Percentiles rank a stretch among this genome's conserved stretches.
Evolutionary conservation across 2,329 filamentous ascomycete genomes (phyloP).

Genomic region (Tolypocladium tundrense): DNA sequence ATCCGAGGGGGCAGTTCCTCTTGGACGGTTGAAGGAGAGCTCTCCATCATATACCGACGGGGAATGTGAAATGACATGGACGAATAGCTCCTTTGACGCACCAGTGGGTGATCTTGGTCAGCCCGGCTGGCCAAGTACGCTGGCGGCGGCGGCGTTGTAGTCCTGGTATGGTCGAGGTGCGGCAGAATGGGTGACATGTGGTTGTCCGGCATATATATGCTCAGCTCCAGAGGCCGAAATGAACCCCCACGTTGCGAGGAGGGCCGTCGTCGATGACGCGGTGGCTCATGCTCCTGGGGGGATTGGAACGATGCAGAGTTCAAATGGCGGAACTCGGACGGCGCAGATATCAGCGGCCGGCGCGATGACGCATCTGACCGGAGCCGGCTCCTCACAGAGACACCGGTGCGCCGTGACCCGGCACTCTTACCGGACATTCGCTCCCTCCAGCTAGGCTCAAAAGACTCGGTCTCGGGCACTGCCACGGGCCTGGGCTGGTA

Average conservation of each 20-base stretch:
- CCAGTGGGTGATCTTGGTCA: slow-evolving; percentile 18
- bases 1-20: slow-evolving; percentile 22
- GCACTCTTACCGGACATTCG: slow-evolving; percentile 10
- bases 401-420: slow-evolving; percentile 27
- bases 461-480: slow-evolving; percentile 9
- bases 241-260: slow-evolving; percentile 22
- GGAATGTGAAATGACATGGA: slow-evolving; percentile 47
- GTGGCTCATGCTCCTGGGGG: slow-evolving; percentile 7
- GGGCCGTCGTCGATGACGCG: slow-evolving; percentile 5
- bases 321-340: slow-evolving; percentile 50
- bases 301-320: slow-evolving; percentile 35
- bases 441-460: slow-evolving; percentile 9
- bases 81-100: slow-evolving; percentile 36
- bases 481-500: slow-evolving; percentile 17
- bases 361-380: slow-evolving; percentile 35
- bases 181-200: slow-evolving; percentile 46
- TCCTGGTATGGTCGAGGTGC: slow-evolving; percentile 31
- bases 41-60: slow-evolving; percentile 26
- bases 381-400: slow-evolving; percentile 36
- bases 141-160: slow-evolving; percentile 29
- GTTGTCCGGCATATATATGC: slow-evolving; percentile 32
- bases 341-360: slow-evolving; percentile 47
- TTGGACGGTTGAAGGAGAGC: slow-evolving; percentile 10
- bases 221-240: slow-evolving; percentile 47
- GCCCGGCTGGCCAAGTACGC: slow-evolving; percentile 20